phyloP scores from a whole-genome alignment of 1,284 basidiomycete genomes.

The Thelephora terrestris region DNA sequence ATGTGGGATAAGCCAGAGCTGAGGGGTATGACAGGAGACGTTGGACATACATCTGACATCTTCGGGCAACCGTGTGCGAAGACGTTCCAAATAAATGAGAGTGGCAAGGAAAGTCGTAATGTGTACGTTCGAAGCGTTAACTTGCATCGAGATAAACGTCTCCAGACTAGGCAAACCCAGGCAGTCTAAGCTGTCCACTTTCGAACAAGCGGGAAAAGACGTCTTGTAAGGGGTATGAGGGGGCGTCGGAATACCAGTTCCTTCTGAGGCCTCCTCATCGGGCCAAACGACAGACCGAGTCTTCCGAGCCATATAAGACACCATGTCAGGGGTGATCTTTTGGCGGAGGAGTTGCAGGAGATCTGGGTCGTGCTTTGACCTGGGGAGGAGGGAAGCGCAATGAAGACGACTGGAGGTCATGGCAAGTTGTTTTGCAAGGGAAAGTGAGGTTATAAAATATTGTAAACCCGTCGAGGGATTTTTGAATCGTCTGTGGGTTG shows the following conservation, averaged over 20 bases:
- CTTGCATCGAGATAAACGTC: slow-evolving; percentile 81
- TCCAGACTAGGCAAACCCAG: slow-evolving; percentile 61
- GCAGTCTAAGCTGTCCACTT: slow-evolving; percentile 23
- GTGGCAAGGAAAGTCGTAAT: slow-evolving; percentile 88
- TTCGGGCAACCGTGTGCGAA: slow-evolving; percentile 72
- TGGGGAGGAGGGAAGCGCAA: slow-evolving; percentile 62
- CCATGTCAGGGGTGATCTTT: slow-evolving; percentile 75
- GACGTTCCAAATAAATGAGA: slow-evolving; percentile 86
- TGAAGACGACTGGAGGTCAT: slow-evolving; percentile 31
- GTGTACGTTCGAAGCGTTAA: slow-evolving; percentile 84
- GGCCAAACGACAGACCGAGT: slow-evolving; percentile 55
- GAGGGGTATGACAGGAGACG: slow-evolving; percentile 1
- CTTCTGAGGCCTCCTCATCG: slow-evolving; percentile 31
- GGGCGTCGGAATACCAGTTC: slow-evolving; percentile 33
- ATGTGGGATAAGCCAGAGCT: slow-evolving; percentile 9
- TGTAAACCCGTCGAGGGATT: slow-evolving; percentile 23
- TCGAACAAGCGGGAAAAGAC: slow-evolving; percentile 27
- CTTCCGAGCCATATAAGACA: slow-evolving; percentile 64
- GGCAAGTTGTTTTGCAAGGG: slow-evolving; percentile 8
- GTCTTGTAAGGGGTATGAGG: slow-evolving; percentile 44
- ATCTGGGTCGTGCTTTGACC: slow-evolving; percentile 61
- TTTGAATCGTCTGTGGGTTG: background rate
- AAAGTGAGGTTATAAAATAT: slow-evolving; percentile 16
- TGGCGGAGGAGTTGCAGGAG: slow-evolving; percentile 71
- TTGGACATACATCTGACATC: slow-evolving; percentile 69